Evolutionary conservation across 1,139 yeast genomes (phyloP).

Genomic region (Pichia terricola): DNA sequence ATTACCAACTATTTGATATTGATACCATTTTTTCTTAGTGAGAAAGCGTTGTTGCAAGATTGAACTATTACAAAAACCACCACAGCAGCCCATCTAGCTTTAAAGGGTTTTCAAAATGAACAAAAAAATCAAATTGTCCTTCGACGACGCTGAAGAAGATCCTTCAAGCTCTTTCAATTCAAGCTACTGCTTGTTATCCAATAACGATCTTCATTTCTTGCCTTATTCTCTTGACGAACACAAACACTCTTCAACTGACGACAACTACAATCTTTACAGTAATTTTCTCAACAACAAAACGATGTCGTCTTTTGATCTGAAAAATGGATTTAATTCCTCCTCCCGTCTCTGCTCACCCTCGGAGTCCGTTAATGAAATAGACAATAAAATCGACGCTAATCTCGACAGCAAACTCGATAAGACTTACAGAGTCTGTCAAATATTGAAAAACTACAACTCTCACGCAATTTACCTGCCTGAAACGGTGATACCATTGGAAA

Average conservation of each 20-base stretch:
- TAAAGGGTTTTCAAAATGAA: too few species aligned
- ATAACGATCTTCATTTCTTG: slow-evolving; percentile 23
- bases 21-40: too few species aligned
- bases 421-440: not conserved
- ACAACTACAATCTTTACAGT: slow-evolving; percentile 7
- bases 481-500: slow-evolving; percentile 18
- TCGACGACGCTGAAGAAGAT: too few species aligned
- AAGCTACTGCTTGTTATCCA: slow-evolving; percentile 22
- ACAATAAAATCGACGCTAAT: not conserved
- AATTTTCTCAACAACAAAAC: slow-evolving; percentile 14
- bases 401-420: not conserved
- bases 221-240: slow-evolving; percentile 11
- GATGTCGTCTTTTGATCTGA: slow-evolving; percentile 11
- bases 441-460: slow-evolving; percentile 20
- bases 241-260: slow-evolving; percentile 1
- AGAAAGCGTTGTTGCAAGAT: too few species aligned
- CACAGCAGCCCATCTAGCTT: too few species aligned
- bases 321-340: too few species aligned
- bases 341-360: too few species aligned
- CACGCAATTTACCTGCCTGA: slow-evolving; percentile 26
- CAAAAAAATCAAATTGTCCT: too few species aligned
- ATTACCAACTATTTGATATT: too few species aligned
- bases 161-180: too few species aligned
- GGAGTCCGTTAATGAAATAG: too few species aligned
- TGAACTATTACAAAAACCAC: too few species aligned